Evolutionary conservation across 371 early-diverging fungal species (phyloP).

Genomic region (Mucor velutinosus): DNA sequence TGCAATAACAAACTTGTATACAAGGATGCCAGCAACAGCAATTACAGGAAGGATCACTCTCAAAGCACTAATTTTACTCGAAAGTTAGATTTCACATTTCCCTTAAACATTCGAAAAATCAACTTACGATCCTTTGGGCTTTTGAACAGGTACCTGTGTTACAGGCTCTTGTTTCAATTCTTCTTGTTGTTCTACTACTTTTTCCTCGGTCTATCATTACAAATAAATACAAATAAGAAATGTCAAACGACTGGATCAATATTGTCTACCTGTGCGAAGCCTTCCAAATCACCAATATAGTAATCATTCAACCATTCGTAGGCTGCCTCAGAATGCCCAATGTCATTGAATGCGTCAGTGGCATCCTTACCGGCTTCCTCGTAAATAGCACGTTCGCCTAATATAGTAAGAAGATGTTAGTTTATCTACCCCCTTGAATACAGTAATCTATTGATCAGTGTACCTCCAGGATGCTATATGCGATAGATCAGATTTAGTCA

Average conservation of each 20-base stretch:
- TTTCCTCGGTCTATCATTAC: not conserved
- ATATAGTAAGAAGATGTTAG: not conserved
- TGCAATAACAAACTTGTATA: conserved; percentile 46
- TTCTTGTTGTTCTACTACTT: not conserved
- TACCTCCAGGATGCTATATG: conserved; percentile 53
- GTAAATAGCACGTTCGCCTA: conserved; percentile 64
- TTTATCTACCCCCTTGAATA: not conserved
- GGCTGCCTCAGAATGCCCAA: conserved; percentile 81
- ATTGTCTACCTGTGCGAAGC: not conserved
- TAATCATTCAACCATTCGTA: conserved; percentile 42
- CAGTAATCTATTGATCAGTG: conserved; percentile 26
- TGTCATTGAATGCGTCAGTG: conserved; percentile 87
- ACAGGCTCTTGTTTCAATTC: conserved; percentile 4
- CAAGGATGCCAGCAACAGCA: conserved; percentile 26
- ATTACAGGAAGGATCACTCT: conserved; percentile 17
- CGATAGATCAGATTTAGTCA: not conserved
- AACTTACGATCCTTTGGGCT: conserved; percentile 42
- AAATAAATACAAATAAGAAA: not conserved
- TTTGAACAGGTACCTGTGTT: conserved; percentile 26
- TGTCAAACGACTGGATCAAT: not conserved
- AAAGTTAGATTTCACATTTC: not conserved
- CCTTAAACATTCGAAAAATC: not conserved
- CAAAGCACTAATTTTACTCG: not conserved
- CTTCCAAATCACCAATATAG: conserved; percentile 36
- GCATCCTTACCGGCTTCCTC: conserved; percentile 73